A percentile compares a stretch with the other conserved stretches of the same genome.
Conservation (phyloP, 2,329 filamentous ascomycete genomes). For the Penicillium hesseltinei region DNA sequence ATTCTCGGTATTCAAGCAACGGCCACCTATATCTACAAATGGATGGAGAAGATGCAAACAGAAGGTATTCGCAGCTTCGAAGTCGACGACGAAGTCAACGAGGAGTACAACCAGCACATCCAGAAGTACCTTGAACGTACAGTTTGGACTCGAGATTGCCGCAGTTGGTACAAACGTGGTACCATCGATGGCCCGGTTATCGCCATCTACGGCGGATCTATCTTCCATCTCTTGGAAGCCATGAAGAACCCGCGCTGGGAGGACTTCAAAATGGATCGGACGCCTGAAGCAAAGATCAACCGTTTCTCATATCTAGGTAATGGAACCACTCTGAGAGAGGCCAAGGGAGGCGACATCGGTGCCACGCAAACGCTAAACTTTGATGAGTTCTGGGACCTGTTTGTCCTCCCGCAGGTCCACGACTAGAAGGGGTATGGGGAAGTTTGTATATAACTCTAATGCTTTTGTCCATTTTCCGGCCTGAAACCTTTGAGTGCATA, state of each 20-base stretch:
- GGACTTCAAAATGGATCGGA: slow-evolving; percentile 54
- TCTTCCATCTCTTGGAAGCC: slow-evolving; percentile 15
- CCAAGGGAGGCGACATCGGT: background rate
- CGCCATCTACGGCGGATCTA: slow-evolving; percentile 39
- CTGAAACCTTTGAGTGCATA: too few species aligned
- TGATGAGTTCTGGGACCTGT: background rate
- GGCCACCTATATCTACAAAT: background rate
- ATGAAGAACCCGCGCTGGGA: slow-evolving; percentile 52
- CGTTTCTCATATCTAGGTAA: slow-evolving; percentile 55
- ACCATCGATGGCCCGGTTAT: slow-evolving; percentile 46
- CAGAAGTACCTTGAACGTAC: slow-evolving; percentile 1
- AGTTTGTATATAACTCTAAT: background rate
- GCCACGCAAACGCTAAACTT: background rate
- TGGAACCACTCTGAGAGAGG: slow-evolving; percentile 28
- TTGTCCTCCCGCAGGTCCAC: background rate
- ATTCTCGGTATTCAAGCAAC: slow-evolving; percentile 1
- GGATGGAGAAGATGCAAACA: slow-evolving; percentile 1
- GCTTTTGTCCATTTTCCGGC: too few species aligned
- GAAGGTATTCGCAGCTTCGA: slow-evolving; percentile 1
- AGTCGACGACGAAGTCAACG: background rate
- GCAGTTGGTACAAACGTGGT: slow-evolving; percentile 35
- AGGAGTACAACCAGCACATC: background rate
- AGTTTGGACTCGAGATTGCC: background rate
- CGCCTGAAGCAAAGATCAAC: slow-evolving; percentile 34
- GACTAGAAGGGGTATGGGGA: background rate